Evolutionary conservation across 2,329 filamentous ascomycete genomes (phyloP), one percentile per base, ranked within the genome.

Genomic region (Apiospora saccharicola): DNA sequence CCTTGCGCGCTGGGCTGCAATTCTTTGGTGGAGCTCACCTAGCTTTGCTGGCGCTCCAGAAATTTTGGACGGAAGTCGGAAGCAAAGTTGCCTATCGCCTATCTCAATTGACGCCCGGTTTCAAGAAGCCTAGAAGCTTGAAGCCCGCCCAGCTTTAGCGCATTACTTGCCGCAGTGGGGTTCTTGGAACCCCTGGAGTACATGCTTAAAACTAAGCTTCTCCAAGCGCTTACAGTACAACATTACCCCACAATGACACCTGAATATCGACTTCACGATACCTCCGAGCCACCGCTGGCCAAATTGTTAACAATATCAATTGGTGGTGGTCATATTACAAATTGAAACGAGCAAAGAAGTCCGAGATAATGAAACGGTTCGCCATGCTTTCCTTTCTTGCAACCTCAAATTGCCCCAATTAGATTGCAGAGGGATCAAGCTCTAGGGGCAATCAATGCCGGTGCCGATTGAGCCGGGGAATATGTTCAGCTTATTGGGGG

Each of bases 41-140:
- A 64, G 57, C 57, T 64, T 64, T 64, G 57, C 57, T 64, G 34
- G 34, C 34, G 57, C 3, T 41, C 57, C 57, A 64, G 57, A 64
- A 64, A 41, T 64, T 64, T 64, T 64, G 57, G 57, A 41, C 57
- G 57, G 57, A 64, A 64, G 34, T 64, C 57, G 57, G 57, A 64
- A 64, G 57, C 57, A 64, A 64, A 64, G 57, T 64, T 41, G 57
- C 57, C 57, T 64, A 64, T 64, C 57, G 57, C 57, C 57, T 64
- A 64, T 64, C 57, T n/a, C 26, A 37, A 61, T 37, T 37, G 53
- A 61, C 37, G 19, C 37, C 8, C 8, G 37, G 37, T 10, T n/a
- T 8, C 46, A n/a, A 49, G 3, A 22, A n/a, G 46, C 46, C 46
- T 49, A 49, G 46, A 49, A 49, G 19, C 46, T 49, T n/a, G 46